Base-by-base conservation (phyloP, 768 basidiomycete genomes). In the Leccinellum rugosiceps region DNA sequence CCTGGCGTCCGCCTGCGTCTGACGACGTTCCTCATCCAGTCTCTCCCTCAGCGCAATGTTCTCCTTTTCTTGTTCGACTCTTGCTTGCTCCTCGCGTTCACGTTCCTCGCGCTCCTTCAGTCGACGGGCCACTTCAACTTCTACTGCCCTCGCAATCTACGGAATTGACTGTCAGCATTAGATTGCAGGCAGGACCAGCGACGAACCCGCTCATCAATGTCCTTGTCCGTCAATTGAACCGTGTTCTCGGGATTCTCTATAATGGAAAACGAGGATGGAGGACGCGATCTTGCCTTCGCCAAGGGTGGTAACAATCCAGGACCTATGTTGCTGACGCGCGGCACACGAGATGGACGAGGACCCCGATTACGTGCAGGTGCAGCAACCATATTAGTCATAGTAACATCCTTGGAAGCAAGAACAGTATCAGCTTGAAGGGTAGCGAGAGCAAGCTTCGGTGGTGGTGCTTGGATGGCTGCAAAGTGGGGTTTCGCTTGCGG, bases 61-160 rank as follows among this genome's bases (percentile, higher is more conserved):
- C 64, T 63, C 70, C 62, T 60, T 70, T 60, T 64, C 70, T 59
- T 65, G 59, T 51, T 53, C 63, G 32, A 61, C 54, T 2, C 64
- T 61, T 52, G 50, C 47, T 41, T 67, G 69, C 56, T 78, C 77
- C 57, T 73, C 72, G 41, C 64, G 68, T 61, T 64, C 68, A 41
- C 56, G 64, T 5, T 66, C 71, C 73, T 66, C 78, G 74, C 68
- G 71, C 43, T 75, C 73, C 25, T 75, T 85, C 50, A 92, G 71
- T 28, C 88, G 80, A 58, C 86, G 77, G 15, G 84, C 81, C 53
- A 88, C 88, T 68, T 92, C 88, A 7, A 76, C 80, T 75, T 91
- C 87, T 30, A 92, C 90, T 8, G 84, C 86, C 61, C 77, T 82
- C 48, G 86, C 83, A 55, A 92, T 90, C 88, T 88, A 63, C 21